A percentile compares a stretch with the other conserved stretches of the same genome.
These are phyloP conservation scores for Chamaecrista fasciculata DNA, from an alignment of 306 rosid genomes.

Conservation along the genomic window DNA sequence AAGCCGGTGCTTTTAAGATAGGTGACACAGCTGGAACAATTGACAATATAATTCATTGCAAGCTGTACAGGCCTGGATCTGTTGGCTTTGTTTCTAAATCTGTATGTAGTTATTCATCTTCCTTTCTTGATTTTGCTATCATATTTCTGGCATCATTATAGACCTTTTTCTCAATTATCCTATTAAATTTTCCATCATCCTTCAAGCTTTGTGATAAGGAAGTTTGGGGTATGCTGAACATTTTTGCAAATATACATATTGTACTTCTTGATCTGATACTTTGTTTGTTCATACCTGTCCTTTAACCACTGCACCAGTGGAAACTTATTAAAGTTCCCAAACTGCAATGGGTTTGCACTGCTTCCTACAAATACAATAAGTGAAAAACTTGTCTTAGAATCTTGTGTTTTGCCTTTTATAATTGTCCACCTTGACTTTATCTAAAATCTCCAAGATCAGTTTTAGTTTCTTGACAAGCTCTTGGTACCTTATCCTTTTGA, in stretches of 20 bases:
- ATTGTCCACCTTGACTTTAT: conserved; percentile 22
- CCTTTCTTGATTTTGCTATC: conserved; percentile 19
- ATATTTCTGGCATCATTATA: conserved; percentile 17
- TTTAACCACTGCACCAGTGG: background rate
- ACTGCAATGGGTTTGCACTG: background rate
- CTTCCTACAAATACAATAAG: conserved; percentile 11
- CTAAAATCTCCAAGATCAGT: background rate
- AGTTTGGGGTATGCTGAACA: conserved; percentile 1
- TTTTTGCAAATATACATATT: conserved; percentile 18
- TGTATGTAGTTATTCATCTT: conserved; percentile 49
- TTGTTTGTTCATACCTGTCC: conserved; percentile 16
- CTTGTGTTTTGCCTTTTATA: conserved; percentile 2
- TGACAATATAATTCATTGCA: conserved; percentile 89
- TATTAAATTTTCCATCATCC: conserved; percentile 12
- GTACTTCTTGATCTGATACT: conserved; percentile 19
- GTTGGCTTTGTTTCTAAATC: conserved; percentile 99
- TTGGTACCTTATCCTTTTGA: background rate
- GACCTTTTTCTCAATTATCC: background rate
- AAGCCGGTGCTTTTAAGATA: conserved; percentile 98
- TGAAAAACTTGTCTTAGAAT: conserved; percentile 7
- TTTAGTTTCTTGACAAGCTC: background rate
- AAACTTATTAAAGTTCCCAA: conserved; percentile 16
- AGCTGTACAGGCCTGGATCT: conserved; percentile 99
- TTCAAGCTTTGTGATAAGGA: conserved; percentile 7
- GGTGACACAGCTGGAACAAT: conserved; percentile 99